Percentiles rank a stretch among this genome's conserved stretches.
phyloP scores from a whole-genome alignment of 805 yeast genomes.

The Candida sonorensis region DNA sequence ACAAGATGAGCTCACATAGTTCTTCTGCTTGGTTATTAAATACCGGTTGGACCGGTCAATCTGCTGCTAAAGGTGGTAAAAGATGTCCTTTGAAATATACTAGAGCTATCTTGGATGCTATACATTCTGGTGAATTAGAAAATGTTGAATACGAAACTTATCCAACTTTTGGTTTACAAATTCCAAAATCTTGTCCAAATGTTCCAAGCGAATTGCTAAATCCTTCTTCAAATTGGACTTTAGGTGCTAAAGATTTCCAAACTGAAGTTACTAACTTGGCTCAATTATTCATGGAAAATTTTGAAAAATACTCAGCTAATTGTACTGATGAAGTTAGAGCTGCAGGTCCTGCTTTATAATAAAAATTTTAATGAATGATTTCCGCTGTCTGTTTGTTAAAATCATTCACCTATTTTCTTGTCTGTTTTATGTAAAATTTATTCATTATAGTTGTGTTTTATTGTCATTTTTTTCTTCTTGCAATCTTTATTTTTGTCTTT shows the following conservation, averaged over 20 bases:
- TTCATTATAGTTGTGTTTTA: too few relatives aligned
- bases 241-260: slow-evolving; percentile 45
- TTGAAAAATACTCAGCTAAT: slow-evolving; percentile 72
- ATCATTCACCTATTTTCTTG: too few relatives aligned
- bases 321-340: slow-evolving; percentile 83
- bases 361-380: too few relatives aligned
- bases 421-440: too few relatives aligned
- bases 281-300: slow-evolving; percentile 74
- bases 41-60: slow-evolving; percentile 98
- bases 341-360: slow-evolving; percentile 77
- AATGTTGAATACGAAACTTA: slow-evolving; percentile 76
- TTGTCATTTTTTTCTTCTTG: too few relatives aligned
- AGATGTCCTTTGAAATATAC: slow-evolving; percentile 98
- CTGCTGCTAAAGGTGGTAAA: slow-evolving; percentile 89
- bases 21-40: slow-evolving; percentile 95
- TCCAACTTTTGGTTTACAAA: slow-evolving; percentile 79
- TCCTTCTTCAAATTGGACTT: slow-evolving; percentile 78
- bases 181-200: slow-evolving; percentile 75
- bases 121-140: slow-evolving; percentile 83
- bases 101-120: slow-evolving; percentile 90
- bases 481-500: too few relatives aligned
- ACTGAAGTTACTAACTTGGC: slow-evolving; percentile 63
- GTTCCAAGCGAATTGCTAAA: slow-evolving; percentile 84
- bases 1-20: slow-evolving; percentile 81
- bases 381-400: too few relatives aligned